A percentile compares a stretch with the other conserved stretches of the same genome.
Evolutionary conservation across 768 basidiomycete species (phyloP).

Genomic region (Boletus bicolor): DNA sequence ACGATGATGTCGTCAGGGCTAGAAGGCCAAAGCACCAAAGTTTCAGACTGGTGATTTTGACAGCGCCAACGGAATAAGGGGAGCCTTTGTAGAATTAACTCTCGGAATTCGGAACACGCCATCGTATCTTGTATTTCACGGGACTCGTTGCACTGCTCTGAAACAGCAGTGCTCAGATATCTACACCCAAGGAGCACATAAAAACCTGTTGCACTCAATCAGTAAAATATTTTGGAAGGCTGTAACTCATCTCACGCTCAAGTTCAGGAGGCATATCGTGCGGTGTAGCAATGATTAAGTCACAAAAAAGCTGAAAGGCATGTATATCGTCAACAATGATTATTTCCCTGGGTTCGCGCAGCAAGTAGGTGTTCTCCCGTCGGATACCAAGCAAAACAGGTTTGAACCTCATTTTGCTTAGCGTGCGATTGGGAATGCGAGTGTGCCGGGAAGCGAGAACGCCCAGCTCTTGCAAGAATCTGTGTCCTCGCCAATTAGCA

Average conservation of each 20-base stretch:
- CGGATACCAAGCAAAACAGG: conserved; percentile 61
- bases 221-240: not conserved
- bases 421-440: conserved; percentile 43
- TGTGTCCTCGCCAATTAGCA: conserved; percentile 24
- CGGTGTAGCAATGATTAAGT: conserved; percentile 62
- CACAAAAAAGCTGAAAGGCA: conserved; percentile 68
- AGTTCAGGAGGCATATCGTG: conserved; percentile 90
- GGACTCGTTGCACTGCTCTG: conserved; percentile 64
- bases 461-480: conserved; percentile 76
- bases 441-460: conserved; percentile 70
- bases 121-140: conserved; percentile 45
- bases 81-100: conserved; percentile 69
- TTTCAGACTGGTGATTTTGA: conserved; percentile 51
- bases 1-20: conserved; percentile 60
- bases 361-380: conserved; percentile 51
- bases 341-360: conserved; percentile 63
- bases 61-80: conserved; percentile 88
- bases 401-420: conserved; percentile 59
- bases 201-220: conserved; percentile 44
- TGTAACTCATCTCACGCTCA: conserved; percentile 49
- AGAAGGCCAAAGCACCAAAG: conserved; percentile 59
- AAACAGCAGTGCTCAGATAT: conserved; percentile 63
- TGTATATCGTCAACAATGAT: conserved; percentile 83
- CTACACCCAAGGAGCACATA: conserved; percentile 72
- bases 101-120: conserved; percentile 44